Evolutionary conservation across 768 basidiomycete genomes (phyloP).

Genomic region (Boletus edulis): DNA sequence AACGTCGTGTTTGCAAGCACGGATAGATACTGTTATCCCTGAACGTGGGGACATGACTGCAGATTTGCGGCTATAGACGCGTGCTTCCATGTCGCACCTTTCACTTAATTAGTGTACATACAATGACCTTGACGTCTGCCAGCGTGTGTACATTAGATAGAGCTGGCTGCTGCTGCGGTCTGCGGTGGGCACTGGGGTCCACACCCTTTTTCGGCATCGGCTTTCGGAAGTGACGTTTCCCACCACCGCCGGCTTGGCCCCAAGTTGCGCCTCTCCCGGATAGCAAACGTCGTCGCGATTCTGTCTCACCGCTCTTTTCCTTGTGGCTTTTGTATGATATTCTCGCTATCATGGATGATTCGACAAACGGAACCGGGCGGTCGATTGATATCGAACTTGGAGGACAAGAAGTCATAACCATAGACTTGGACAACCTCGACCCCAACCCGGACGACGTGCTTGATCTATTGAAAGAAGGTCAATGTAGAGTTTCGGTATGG

Average conservation of each 20-base stretch:
- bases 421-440: constrained; percentile 86
- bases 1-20: too few relatives aligned
- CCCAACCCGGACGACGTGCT: constrained; percentile 73
- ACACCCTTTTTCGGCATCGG: background rate
- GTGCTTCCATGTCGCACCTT: too few relatives aligned
- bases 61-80: too few relatives aligned
- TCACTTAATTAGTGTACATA: too few relatives aligned
- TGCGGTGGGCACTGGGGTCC: too few relatives aligned
- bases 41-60: too few relatives aligned
- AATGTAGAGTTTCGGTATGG: constrained; percentile 75
- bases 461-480: constrained; percentile 68
- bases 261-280: background rate
- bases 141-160: too few relatives aligned
- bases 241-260: too few relatives aligned
- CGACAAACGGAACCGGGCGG: constrained; percentile 15
- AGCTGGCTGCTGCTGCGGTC: too few relatives aligned
- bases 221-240: background rate
- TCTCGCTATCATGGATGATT: constrained; percentile 18
- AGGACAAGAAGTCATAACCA: constrained; percentile 82
- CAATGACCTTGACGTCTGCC: too few relatives aligned
- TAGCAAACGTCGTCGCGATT: background rate
- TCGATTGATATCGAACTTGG: constrained; percentile 77
- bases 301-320: background rate
- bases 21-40: too few relatives aligned
- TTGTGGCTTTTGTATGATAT: background rate